Conservation (phyloP, 2,329 filamentous ascomycete species). For the Calonectria hongkongensis region DNA sequence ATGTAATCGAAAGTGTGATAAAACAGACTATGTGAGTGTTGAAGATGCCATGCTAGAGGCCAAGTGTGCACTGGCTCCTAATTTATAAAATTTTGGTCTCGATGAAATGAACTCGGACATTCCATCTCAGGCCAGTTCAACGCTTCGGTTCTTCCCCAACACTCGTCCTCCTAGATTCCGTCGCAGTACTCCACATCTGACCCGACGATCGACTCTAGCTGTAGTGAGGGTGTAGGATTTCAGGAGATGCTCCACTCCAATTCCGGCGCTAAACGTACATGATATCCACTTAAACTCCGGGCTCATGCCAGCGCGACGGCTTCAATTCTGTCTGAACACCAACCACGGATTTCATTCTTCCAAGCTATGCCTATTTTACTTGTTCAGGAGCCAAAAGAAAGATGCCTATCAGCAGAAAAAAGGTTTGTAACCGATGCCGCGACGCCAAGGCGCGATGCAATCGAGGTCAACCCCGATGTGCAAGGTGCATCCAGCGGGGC, state of each 20-base stretch:
- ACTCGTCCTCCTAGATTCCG: neutral
- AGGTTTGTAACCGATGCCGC: conserved; percentile 40
- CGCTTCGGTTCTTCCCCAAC: neutral
- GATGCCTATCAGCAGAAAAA: conserved; percentile 41
- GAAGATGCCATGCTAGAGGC: neutral
- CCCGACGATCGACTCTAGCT: neutral
- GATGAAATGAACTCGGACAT: neutral
- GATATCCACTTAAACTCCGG: conserved; percentile 24
- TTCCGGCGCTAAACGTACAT: conserved; percentile 16
- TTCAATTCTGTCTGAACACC: neutral
- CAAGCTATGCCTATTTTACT: neutral
- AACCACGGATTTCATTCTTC: neutral
- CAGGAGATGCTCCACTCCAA: conserved; percentile 26
- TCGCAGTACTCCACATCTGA: neutral
- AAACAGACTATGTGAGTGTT: neutral
- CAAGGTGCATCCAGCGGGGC: conserved; percentile 26
- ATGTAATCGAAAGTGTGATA: neutral
- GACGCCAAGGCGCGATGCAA: conserved; percentile 39
- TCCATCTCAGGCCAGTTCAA: neutral
- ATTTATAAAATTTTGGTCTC: neutral
- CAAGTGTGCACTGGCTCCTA: too few relatives aligned
- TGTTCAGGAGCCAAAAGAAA: neutral
- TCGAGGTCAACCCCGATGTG: conserved; percentile 30
- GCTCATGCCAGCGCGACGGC: neutral
- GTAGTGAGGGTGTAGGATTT: neutral